Evolutionary conservation across 2,329 filamentous ascomycete genomes (phyloP).

Genomic region (Alternaria burnsii): DNA sequence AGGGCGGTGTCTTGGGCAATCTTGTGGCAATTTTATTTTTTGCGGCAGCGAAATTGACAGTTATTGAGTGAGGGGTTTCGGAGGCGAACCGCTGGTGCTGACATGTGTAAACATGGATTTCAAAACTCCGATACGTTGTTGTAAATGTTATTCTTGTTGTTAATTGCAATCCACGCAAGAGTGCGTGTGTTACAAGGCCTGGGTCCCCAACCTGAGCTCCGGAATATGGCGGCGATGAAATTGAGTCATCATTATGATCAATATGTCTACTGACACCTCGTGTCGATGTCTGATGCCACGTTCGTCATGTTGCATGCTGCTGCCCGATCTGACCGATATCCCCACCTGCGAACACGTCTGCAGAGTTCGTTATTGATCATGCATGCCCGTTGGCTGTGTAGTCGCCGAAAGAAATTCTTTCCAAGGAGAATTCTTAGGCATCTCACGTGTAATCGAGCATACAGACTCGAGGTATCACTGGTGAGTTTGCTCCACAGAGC

Average conservation of each 20-base stretch:
- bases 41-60: slow-evolving; percentile 3
- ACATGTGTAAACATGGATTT: not conserved
- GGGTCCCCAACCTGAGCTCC: not conserved
- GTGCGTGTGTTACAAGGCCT: not conserved
- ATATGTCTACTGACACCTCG: not conserved
- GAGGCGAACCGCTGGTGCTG: not conserved
- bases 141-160: not conserved
- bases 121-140: not conserved
- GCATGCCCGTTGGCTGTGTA: not conserved
- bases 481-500: slow-evolving; percentile 1
- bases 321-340: slow-evolving; percentile 8
- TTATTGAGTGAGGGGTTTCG: not conserved
- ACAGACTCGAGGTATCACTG: not conserved
- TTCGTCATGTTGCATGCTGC: slow-evolving; percentile 2
- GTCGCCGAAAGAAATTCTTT: not conserved
- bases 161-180: not conserved
- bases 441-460: not conserved
- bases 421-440: not conserved
- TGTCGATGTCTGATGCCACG: not conserved
- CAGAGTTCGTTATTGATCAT: not conserved
- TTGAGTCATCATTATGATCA: slow-evolving; percentile 2
- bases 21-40: not conserved
- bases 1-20: not conserved
- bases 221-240: not conserved
- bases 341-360: not conserved